Conservation (phyloP, 2,329 filamentous ascomycete species). For the Fusarium verticillioides region DNA sequence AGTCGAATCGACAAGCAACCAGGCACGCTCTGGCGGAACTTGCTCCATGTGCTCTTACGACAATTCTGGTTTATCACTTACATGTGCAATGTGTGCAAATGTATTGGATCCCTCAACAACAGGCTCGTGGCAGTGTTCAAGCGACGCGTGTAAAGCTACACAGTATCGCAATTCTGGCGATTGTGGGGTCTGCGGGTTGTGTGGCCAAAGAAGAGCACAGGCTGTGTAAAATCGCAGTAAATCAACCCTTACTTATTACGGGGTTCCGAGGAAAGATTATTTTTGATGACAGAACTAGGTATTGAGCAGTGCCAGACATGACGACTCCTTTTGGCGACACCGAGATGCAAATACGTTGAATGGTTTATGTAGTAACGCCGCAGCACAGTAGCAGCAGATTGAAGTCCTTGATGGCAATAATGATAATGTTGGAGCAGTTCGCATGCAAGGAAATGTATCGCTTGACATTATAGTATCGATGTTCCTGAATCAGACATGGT, state of each 20-base stretch:
- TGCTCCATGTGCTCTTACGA: slow-evolving; percentile 76
- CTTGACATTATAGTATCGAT: background rate
- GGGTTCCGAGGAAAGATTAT: background rate
- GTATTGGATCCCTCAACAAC: slow-evolving; percentile 69
- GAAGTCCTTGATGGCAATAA: background rate
- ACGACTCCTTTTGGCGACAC: background rate
- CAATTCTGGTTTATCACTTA: slow-evolving; percentile 65
- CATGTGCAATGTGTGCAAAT: slow-evolving; percentile 76
- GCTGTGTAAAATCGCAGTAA: background rate
- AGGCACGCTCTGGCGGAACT: background rate
- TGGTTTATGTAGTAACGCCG: background rate
- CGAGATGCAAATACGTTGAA: background rate
- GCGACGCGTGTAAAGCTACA: slow-evolving; percentile 63
- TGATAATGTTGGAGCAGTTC: background rate
- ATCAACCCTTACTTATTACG: background rate
- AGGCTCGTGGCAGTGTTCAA: slow-evolving; percentile 72
- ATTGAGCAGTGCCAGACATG: background rate
- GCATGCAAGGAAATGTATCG: background rate
- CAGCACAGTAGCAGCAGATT: background rate
- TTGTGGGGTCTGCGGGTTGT: slow-evolving; percentile 76
- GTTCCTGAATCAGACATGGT: background rate
- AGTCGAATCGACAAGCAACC: background rate
- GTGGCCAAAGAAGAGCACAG: slow-evolving; percentile 59
- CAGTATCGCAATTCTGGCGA: slow-evolving; percentile 76
- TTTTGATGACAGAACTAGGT: background rate